Percentiles rank a stretch among this genome's conserved stretches.
phyloP scores from a whole-genome alignment of 139 green algal genomes.

The Mesotaenium endlicherianum region DNA sequence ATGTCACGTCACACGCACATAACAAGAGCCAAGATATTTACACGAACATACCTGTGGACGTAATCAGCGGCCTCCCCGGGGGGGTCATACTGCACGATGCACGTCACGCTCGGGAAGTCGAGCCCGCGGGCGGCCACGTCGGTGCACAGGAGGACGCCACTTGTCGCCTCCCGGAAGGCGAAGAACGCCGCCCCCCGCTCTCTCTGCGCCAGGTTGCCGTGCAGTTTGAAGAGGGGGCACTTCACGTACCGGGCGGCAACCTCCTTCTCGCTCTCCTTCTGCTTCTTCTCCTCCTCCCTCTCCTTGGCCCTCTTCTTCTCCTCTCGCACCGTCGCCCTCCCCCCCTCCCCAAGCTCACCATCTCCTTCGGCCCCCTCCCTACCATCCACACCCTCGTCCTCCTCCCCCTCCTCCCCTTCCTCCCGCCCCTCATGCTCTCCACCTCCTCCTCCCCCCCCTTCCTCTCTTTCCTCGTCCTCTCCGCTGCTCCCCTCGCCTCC shows the following conservation, averaged over 20 bases:
- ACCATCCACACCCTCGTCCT: too few species aligned
- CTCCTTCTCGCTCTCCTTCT: too few species aligned
- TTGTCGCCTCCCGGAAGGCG: slow-evolving; percentile 62
- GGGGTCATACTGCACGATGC: slow-evolving; percentile 91
- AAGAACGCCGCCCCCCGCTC: slow-evolving; percentile 76
- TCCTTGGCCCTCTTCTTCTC: slow-evolving; percentile 5
- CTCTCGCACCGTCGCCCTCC: neutral
- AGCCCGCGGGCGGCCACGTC: slow-evolving; percentile 65
- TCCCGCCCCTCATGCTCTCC: neutral
- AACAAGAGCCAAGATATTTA: too few species aligned
- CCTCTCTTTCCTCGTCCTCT: too few species aligned
- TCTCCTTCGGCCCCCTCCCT: neutral
- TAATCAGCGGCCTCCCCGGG: slow-evolving; percentile 78
- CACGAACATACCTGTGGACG: slow-evolving; percentile 49
- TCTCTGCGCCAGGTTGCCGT: slow-evolving; percentile 84
- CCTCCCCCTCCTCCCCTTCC: too few species aligned
- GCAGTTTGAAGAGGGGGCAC: slow-evolving; percentile 75
- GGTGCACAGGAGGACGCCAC: slow-evolving; percentile 80
- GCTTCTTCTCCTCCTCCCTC: neutral
- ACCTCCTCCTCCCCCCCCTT: neutral
- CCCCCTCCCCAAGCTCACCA: neutral
- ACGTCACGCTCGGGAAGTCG: slow-evolving; percentile 86
- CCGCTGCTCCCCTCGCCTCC: too few species aligned
- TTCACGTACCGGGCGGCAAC: slow-evolving; percentile 8
- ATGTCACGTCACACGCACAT: too few species aligned